Conservation (phyloP, 441 rosid genomes). For the Bocquillonia castaneifolia region DNA sequence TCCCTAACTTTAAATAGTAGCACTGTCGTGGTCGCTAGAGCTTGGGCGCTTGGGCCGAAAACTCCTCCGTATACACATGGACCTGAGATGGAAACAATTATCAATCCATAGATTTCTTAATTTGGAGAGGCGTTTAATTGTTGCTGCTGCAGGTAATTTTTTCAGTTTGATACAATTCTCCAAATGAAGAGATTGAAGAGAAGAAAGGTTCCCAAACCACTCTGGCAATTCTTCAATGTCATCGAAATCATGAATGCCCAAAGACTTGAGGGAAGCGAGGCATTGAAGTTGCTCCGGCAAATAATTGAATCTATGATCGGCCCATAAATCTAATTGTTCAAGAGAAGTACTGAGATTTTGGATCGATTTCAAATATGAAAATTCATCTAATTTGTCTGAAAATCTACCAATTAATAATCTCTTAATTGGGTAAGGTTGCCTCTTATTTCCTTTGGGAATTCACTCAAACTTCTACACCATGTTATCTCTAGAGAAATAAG, state of each 20-base stretch:
- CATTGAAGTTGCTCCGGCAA: conserved; percentile 27
- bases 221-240: conserved; percentile 24
- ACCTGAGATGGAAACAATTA: neutral
- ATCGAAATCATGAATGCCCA: conserved; percentile 9
- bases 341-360: conserved; percentile 19
- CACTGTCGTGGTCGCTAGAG: too few relatives aligned
- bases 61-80: too few relatives aligned
- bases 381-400: conserved; percentile 19
- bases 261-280: conserved; percentile 20
- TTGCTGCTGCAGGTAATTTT: neutral
- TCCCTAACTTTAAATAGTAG: too few relatives aligned
- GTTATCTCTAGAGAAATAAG: neutral
- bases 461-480: conserved; percentile 1
- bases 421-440: conserved; percentile 19
- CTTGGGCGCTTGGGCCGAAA: too few relatives aligned
- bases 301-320: neutral
- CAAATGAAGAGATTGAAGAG: conserved; percentile 20
- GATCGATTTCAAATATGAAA: conserved; percentile 22
- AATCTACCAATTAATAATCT: conserved; percentile 15
- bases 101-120: neutral
- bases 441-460: neutral
- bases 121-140: neutral
- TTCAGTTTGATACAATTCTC: neutral
- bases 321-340: conserved; percentile 10
- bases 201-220: conserved; percentile 26